These are phyloP conservation scores for Primulina huaijiensis DNA, from an alignment of 257 asterid species.

Conservation along the genomic window DNA sequence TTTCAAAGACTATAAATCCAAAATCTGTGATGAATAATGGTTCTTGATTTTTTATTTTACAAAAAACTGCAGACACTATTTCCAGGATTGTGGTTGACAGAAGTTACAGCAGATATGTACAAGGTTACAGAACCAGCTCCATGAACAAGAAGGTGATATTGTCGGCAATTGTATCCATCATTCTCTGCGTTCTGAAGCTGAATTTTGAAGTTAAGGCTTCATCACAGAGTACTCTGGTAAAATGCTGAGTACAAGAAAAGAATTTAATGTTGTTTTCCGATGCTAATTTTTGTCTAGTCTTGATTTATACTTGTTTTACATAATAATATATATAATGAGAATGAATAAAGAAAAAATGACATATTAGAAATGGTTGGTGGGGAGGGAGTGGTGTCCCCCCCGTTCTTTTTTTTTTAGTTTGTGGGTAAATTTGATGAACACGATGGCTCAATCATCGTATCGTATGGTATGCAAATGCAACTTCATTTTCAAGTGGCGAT, in stretches of 20 bases:
- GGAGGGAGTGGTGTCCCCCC: slow-evolving; percentile 17
- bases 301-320: slow-evolving; percentile 25
- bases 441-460: background rate
- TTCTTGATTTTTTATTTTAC: slow-evolving; percentile 12
- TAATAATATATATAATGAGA: slow-evolving; percentile 31
- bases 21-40: slow-evolving; percentile 15
- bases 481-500: no score
- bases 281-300: slow-evolving; percentile 23
- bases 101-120: slow-evolving; percentile 70
- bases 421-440: background rate
- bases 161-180: background rate
- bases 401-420: background rate
- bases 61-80: slow-evolving; percentile 49
- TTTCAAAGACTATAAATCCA: background rate
- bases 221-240: background rate
- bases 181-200: slow-evolving; percentile 2
- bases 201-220: slow-evolving; percentile 12
- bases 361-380: slow-evolving; percentile 31
- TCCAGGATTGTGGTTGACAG: slow-evolving; percentile 74
- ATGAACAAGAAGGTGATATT: background rate
- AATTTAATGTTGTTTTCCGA: slow-evolving; percentile 19
- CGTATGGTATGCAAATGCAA: no score
- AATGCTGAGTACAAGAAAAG: slow-evolving; percentile 23
- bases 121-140: slow-evolving; percentile 59
- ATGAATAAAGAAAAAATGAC: slow-evolving; percentile 27